These are phyloP conservation scores for Trichoderma aggressivum DNA, from an alignment of 2,329 filamentous ascomycete species.

Conservation along the genomic window DNA sequence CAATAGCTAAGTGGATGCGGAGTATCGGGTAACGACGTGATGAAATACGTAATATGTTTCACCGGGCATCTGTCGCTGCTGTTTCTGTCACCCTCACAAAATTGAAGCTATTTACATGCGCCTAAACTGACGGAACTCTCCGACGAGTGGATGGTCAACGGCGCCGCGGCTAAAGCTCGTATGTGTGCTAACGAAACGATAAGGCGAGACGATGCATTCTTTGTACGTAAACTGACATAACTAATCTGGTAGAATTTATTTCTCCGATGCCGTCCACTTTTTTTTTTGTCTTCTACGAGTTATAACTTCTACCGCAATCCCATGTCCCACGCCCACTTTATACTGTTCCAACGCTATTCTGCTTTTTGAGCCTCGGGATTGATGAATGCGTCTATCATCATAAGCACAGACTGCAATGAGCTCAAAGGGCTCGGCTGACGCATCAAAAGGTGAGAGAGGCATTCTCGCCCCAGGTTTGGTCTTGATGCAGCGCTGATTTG, in stretches of 20 bases:
- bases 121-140: not conserved
- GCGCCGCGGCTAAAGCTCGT: not conserved
- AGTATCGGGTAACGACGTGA: not conserved
- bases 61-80: not conserved
- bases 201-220: not conserved
- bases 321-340: not conserved
- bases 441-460: slow-evolving; percentile 6
- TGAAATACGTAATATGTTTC: not conserved
- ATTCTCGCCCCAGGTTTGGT: not conserved
- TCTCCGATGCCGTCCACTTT: slow-evolving; percentile 11
- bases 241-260: slow-evolving; percentile 5
- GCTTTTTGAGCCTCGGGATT: not conserved
- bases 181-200: not conserved
- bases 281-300: not conserved
- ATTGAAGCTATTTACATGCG: not conserved
- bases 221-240: slow-evolving; percentile 8
- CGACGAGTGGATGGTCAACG: not conserved
- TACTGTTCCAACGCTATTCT: not conserved
- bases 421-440: slow-evolving; percentile 14
- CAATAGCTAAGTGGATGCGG: not conserved
- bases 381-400: slow-evolving; percentile 4
- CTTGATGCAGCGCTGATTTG: not conserved
- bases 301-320: not conserved
- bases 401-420: slow-evolving; percentile 10
- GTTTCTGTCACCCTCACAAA: not conserved